A percentile compares a stretch with the other conserved stretches of the same genome.
Evolutionary conservation across 2,329 filamentous ascomycete genomes (phyloP).

Genomic region (Hymenoscyphus infarciens): DNA sequence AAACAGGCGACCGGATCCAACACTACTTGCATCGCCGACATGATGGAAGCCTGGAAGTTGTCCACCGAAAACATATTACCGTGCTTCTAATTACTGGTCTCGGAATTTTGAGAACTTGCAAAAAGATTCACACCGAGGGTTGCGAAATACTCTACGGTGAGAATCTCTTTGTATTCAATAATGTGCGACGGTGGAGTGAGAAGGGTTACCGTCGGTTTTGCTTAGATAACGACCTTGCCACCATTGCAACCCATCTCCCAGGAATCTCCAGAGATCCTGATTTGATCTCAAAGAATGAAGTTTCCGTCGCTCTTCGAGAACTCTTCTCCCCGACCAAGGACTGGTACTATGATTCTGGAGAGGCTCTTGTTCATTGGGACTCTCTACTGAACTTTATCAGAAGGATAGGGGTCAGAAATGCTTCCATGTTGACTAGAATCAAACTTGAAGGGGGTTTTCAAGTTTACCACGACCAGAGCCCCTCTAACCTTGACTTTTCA

Average conservation of each 20-base stretch:
- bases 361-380: not conserved
- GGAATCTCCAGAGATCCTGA: not conserved
- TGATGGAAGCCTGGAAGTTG: not conserved
- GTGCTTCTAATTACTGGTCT: not conserved
- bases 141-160: not conserved
- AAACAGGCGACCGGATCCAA: not conserved
- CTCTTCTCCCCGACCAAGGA: not conserved
- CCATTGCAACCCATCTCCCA: not conserved
- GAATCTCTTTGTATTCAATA: slow-evolving; percentile 2
- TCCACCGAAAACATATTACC: not conserved
- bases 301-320: not conserved
- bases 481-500: not conserved
- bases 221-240: not conserved
- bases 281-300: not conserved
- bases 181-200: not conserved
- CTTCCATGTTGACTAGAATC: not conserved
- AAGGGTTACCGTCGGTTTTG: not conserved
- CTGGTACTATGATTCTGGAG: not conserved
- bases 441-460: not conserved
- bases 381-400: not conserved
- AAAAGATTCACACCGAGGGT: not conserved
- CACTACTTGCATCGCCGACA: not conserved
- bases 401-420: not conserved
- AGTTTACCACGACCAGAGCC: not conserved
- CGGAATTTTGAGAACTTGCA: not conserved